A percentile compares a stretch with the other conserved stretches of the same genome.
These are phyloP conservation scores for Suhomyces choctaworum DNA, from an alignment of 1,139 yeast genomes.

Conservation along the genomic window DNA sequence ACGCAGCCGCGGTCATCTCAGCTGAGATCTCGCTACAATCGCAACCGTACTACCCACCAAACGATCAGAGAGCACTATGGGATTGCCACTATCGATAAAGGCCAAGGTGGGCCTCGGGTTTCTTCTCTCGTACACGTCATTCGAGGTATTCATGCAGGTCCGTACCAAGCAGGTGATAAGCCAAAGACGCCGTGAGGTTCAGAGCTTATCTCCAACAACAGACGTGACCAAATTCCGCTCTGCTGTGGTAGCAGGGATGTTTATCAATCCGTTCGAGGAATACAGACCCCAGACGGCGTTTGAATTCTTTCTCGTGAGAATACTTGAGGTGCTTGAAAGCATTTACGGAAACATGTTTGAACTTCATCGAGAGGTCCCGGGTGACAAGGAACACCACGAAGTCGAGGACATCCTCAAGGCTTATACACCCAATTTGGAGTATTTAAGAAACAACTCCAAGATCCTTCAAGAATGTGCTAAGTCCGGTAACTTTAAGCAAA, in stretches of 20 bases:
- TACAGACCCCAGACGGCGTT: conserved; percentile 87
- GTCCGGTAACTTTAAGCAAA: conserved; percentile 21
- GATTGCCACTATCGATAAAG: conserved; percentile 21
- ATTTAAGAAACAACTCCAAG: conserved; percentile 34
- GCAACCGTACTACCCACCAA: not conserved
- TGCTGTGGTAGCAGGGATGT: conserved; percentile 72
- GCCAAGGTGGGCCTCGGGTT: conserved; percentile 53
- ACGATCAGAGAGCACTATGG: conserved; percentile 3
- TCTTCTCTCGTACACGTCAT: conserved; percentile 63
- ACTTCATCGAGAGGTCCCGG: conserved; percentile 47
- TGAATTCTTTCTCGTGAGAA: conserved; percentile 73
- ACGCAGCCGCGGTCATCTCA: too few relatives aligned
- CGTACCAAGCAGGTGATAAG: conserved; percentile 58
- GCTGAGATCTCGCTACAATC: not conserved
- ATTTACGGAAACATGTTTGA: conserved; percentile 64
- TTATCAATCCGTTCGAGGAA: conserved; percentile 89
- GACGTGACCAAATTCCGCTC: conserved; percentile 39
- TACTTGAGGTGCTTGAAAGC: conserved; percentile 67
- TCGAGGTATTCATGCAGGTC: conserved; percentile 62
- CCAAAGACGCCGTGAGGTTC: conserved; percentile 46
- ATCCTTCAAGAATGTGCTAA: conserved; percentile 32
- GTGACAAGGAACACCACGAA: conserved; percentile 38
- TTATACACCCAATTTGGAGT: conserved; percentile 56
- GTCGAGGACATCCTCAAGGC: conserved; percentile 60
- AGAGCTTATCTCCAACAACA: conserved; percentile 13